Conservation (phyloP, 495 filamentous ascomycete species). For the Zalerion maritima region DNA sequence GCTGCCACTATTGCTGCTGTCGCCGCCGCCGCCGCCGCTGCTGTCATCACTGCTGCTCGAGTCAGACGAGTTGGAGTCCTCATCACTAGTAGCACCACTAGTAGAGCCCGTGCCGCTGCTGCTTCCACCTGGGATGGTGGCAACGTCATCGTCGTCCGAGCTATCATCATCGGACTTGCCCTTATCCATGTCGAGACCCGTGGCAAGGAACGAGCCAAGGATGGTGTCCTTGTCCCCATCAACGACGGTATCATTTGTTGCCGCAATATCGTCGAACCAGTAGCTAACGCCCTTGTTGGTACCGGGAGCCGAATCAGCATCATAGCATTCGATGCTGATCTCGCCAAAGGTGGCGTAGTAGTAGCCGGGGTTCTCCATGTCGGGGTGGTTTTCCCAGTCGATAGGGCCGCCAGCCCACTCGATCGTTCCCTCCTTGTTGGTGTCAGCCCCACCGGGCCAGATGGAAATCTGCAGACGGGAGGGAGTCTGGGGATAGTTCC, state of each 20-base stretch:
- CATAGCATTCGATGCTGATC: slow-evolving; percentile 72
- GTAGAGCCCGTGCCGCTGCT: slow-evolving; percentile 15
- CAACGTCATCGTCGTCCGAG: slow-evolving; percentile 11
- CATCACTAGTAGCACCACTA: slow-evolving; percentile 8
- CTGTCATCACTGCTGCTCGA: slow-evolving; percentile 1
- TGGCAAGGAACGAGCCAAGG: slow-evolving; percentile 65
- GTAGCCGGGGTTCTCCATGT: slow-evolving; percentile 74
- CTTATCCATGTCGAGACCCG: slow-evolving; percentile 55
- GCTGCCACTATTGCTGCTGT: slow-evolving; percentile 3
- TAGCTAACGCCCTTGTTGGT: slow-evolving; percentile 56
- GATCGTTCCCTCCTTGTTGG: slow-evolving; percentile 73
- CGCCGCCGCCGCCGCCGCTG: slow-evolving; percentile 4
- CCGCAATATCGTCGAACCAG: slow-evolving; percentile 49
- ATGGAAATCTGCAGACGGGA: slow-evolving; percentile 88
- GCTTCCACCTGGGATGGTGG: slow-evolving; percentile 22
- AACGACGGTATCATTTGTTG: slow-evolving; percentile 59
- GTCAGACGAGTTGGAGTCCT: background rate
- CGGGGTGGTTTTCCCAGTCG: slow-evolving; percentile 67
- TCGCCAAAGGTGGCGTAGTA: slow-evolving; percentile 74
- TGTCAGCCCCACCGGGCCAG: slow-evolving; percentile 77
- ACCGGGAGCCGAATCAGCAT: slow-evolving; percentile 42
- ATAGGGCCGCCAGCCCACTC: slow-evolving; percentile 84
- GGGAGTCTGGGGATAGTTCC: slow-evolving; percentile 83
- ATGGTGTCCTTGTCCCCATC: slow-evolving; percentile 61
- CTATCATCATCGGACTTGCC: slow-evolving; percentile 16